Evolutionary conservation across 2,329 filamentous ascomycete genomes (phyloP), one percentile per base, ranked within the genome.

Genomic region (Huntiella bhutanensis): DNA sequence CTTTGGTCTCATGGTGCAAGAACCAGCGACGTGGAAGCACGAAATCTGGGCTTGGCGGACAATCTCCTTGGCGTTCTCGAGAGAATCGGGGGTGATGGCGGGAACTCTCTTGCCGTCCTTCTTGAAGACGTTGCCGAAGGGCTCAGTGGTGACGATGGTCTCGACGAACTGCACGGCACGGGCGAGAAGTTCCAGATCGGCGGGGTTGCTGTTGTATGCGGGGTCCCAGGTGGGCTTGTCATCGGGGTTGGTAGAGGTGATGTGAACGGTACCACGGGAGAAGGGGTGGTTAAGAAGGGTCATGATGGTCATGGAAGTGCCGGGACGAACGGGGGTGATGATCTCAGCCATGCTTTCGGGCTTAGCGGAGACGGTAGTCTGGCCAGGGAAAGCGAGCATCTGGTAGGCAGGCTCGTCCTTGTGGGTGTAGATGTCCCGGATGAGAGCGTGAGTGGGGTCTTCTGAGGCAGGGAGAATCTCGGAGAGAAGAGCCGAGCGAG

Each of bases 231-330:
- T 60, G 0, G 68, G 65, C 22, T 62, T 56, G 4, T 64, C 62
- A 4, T 55, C 54, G 4, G 64, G 56, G 38, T 68, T 61, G 1
- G 61, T 47, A 3, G 62, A 62, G 8, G 59, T 59, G 50, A 79
- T 72, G 59, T 79, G 77, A 47, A 75, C 68, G 35, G 64, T 63
- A 4, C 76, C 76, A 0, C 73, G 66, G 1, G 70, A 75, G 54
- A 73, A 70, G 0, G 75, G 75, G 49, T 78, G 76, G 36, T 70
- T 69, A 15, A 75, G 70, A 51, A 74, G 70, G 1, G 67, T 65
- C 52, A 68, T 69, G 50, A 70, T 60, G 13, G 71, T 69, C 43
- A 75, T 63, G 55, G 70, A 73, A 53, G 36, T 49, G 12, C 45
- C 59, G 3, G 62, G 60, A 1, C 54, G 53, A 4, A 52, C 52